Evolutionary conservation across 352 stramenopile species (phyloP).

Genomic region (Phytopythium aichiense): DNA sequence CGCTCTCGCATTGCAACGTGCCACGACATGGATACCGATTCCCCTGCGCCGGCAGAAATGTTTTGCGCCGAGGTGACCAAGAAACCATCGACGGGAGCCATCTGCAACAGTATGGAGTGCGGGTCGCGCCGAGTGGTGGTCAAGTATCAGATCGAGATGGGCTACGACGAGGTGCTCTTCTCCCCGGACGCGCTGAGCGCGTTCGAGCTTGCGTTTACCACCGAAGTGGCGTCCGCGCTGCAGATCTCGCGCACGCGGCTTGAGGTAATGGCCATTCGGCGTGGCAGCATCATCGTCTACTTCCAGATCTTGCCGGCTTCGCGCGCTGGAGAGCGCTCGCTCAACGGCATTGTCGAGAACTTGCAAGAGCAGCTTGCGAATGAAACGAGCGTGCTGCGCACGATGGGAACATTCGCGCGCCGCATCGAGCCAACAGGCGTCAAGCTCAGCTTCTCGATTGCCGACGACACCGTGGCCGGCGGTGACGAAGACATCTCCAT

Average conservation of each 20-base stretch:
- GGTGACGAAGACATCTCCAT: slow-evolving; percentile 69
- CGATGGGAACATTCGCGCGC: slow-evolving; percentile 61
- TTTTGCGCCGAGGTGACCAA: slow-evolving; percentile 20
- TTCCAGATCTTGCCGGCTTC: slow-evolving; percentile 66
- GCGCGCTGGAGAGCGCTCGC: slow-evolving; percentile 48
- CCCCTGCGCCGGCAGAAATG: slow-evolving; percentile 17
- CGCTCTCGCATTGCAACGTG: slow-evolving; percentile 40
- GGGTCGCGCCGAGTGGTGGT: slow-evolving; percentile 63
- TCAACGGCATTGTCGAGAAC: slow-evolving; percentile 65
- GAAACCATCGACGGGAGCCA: slow-evolving; percentile 52
- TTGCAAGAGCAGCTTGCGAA: slow-evolving; percentile 53
- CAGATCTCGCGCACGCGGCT: slow-evolving; percentile 52
- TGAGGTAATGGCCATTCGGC: slow-evolving; percentile 48
- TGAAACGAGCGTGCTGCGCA: slow-evolving; percentile 52
- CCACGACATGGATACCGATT: slow-evolving; percentile 24
- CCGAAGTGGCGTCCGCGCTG: slow-evolving; percentile 53
- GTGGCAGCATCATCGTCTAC: slow-evolving; percentile 57
- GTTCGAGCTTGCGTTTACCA: slow-evolving; percentile 64
- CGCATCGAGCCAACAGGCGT: slow-evolving; percentile 52
- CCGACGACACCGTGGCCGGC: slow-evolving; percentile 52
- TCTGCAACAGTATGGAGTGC: slow-evolving; percentile 78
- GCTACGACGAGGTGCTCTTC: slow-evolving; percentile 73
- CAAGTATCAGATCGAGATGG: slow-evolving; percentile 70
- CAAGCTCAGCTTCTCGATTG: slow-evolving; percentile 67
- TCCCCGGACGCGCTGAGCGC: slow-evolving; percentile 40